Percentiles rank a stretch among this genome's conserved stretches.
Conservation (phyloP, 2,329 filamentous ascomycete genomes). For the Botryotinia convoluta region DNA sequence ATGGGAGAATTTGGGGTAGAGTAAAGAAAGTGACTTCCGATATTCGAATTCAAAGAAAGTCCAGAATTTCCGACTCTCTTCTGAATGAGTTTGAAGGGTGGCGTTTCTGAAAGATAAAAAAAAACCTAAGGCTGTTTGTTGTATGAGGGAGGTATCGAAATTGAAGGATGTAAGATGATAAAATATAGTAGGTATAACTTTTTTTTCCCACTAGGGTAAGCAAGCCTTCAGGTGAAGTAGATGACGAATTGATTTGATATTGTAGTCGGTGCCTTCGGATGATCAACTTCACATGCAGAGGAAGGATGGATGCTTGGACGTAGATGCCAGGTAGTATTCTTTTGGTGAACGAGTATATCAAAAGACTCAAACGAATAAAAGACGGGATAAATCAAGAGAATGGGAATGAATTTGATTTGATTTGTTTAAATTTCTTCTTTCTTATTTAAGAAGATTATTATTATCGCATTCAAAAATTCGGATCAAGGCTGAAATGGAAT, state of each 20-base stretch:
- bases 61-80: neutral
- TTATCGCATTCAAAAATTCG: neutral
- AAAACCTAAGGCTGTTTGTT: neutral
- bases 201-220: neutral
- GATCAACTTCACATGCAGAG: constrained; percentile 9
- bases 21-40: constrained; percentile 7
- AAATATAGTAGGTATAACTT: neutral
- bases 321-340: neutral
- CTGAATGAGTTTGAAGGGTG: neutral
- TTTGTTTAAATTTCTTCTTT: neutral
- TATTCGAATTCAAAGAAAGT: neutral
- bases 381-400: neutral
- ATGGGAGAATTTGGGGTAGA: constrained; percentile 20
- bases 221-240: neutral
- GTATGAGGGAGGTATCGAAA: neutral
- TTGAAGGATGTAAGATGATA: neutral
- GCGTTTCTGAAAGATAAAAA: neutral
- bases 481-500: neutral
- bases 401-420: neutral
- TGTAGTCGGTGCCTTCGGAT: constrained; percentile 21
- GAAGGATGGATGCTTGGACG: neutral
- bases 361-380: neutral
- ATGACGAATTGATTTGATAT: constrained; percentile 14
- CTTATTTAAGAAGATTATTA: neutral
- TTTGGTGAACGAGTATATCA: neutral